A percentile compares a stretch with the other conserved stretches of the same genome.
Conservation (phyloP, 805 yeast genomes). For the Cephaloascus albidus region DNA sequence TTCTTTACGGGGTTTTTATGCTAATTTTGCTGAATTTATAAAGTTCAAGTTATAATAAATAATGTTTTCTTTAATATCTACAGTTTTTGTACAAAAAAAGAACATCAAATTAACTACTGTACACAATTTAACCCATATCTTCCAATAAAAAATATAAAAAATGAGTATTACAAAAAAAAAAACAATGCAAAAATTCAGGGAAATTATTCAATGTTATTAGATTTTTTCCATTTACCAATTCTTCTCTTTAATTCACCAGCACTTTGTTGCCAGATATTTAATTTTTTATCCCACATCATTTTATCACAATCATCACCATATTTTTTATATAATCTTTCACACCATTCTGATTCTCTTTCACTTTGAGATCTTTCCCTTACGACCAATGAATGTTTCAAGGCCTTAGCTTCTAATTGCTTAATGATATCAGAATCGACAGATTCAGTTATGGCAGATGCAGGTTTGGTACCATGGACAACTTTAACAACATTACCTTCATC, state of each 20-base stretch:
- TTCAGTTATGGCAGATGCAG: slow-evolving; percentile 11
- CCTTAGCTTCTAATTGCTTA: slow-evolving; percentile 50
- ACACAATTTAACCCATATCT: too few relatives aligned
- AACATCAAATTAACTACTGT: too few relatives aligned
- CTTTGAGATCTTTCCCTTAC: slow-evolving; percentile 48
- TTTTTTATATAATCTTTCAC: slow-evolving; percentile 51
- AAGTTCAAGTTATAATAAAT: too few relatives aligned
- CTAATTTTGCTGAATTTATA: too few relatives aligned
- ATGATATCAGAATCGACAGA: slow-evolving; percentile 47
- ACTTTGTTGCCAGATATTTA: slow-evolving; percentile 75
- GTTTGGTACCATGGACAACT: slow-evolving; percentile 65
- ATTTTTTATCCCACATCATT: slow-evolving; percentile 88
- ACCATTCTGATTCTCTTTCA: slow-evolving; percentile 71
- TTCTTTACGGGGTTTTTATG: too few relatives aligned
- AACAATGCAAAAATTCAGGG: not conserved
- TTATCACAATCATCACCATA: slow-evolving; percentile 83
- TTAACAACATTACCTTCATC: slow-evolving; percentile 55
- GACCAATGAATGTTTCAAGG: slow-evolving; percentile 33
- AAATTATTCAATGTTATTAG: slow-evolving; percentile 17
- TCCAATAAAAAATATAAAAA: too few relatives aligned
- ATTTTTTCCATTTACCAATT: slow-evolving; percentile 59
- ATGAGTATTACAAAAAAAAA: too few relatives aligned
- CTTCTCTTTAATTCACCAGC: slow-evolving; percentile 77
- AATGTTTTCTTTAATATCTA: too few relatives aligned
- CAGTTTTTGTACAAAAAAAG: too few relatives aligned